Base-by-base conservation (phyloP, 352 stramenopile species). In the Phytophthora citricola region DNA sequence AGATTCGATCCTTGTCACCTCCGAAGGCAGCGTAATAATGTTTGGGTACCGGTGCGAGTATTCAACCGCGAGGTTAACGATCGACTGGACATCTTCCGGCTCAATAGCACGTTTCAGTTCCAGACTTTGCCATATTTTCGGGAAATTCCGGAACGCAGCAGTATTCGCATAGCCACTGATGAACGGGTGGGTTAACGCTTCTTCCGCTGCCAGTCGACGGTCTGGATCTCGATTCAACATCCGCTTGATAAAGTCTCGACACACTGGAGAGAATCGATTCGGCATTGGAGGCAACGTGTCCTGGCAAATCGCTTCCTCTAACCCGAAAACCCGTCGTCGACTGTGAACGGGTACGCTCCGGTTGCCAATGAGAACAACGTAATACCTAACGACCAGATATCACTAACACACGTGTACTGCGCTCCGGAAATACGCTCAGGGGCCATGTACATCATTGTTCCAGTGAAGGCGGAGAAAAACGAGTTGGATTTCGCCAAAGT, bases 371-470 rank as follows among this genome's bases (percentile, higher is more conserved):
- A 83, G 52, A 93, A 92, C 3, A 95, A 44, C 5, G 78, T 78
- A 61, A 94, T 78, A 1, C 86, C 88, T 20, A 95, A 74, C 3
- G 88, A 92, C 86, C 88, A 95, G 4, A 92, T 51, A 31, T 94
- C 86, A 47, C 85, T 93, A 12, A 88, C 77, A 38, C 86, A 96
- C 12, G 75, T 84, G 69, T 98, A 98, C 15, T 79, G 70, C 17
- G 95, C 73, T 1, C 92, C 92, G 2, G 85, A 83, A 38, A 98
- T 97, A 4, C 95, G 81, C 65, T 98, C 94, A 0, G 95, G 95
- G 0, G 91, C 87, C 95, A 98, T 98, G 80, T 98, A 98, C 75
- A 96, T 97, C 69, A 98, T 87, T 1, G 94, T 98, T 40, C 93
- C 94, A 56, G 92, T 81, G 41, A 96, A 96, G 41, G 93, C 83